Base-by-base conservation (phyloP, 139 green algal species). In the Micractinium sp. region DNA sequence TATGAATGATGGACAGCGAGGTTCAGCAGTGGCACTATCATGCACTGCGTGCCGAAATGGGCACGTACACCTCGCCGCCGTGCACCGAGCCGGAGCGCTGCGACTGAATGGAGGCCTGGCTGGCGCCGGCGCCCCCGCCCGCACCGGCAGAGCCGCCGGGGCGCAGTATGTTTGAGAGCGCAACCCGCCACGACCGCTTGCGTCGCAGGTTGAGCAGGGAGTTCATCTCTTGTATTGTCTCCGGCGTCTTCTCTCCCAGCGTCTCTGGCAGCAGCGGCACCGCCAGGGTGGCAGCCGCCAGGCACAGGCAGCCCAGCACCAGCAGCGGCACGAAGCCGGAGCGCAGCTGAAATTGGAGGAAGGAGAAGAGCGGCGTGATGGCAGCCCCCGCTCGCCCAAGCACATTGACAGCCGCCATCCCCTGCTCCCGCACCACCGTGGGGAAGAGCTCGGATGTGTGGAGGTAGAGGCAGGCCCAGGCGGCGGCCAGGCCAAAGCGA, bases 141-240 rank as follows among this genome's bases (percentile, higher is more conserved):
- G 33, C 47, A 29, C 47, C 47, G 9, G 7, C 47, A 56, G 47
- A 56, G 47, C 47, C 9, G 47, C 67, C 41, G 67, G 83, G 67
- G 20, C 83, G 67, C 83, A 87, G 38, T 18, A 79, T 77, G 67
- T 38, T 66, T 0, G 83, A 66, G n/a, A 88, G 73, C 23, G 85
- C 85, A 1, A 88, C 73, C 3, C 73, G 71, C 85, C 85, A 88
- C n/a, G 85, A 88, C 12, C 73, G 39, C 73, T 53, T 53, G 20
- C 85, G 85, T 41, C 56, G 56, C 85, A 88, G n/a, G 47, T 56
- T 79, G 16, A 67, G 67, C 67, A 67, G 20, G 0, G 38, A 9
- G 20, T 87, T 87, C 19, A 92, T 23, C 4, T 92, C 90, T 60
- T 92, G 90, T 38, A 92, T 89, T 20, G 90, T 92, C 18, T 90